Percentiles rank a stretch among this genome's conserved stretches.
phyloP scores from a whole-genome alignment of 495 filamentous ascomycete species.

The Xylaria acuta region DNA sequence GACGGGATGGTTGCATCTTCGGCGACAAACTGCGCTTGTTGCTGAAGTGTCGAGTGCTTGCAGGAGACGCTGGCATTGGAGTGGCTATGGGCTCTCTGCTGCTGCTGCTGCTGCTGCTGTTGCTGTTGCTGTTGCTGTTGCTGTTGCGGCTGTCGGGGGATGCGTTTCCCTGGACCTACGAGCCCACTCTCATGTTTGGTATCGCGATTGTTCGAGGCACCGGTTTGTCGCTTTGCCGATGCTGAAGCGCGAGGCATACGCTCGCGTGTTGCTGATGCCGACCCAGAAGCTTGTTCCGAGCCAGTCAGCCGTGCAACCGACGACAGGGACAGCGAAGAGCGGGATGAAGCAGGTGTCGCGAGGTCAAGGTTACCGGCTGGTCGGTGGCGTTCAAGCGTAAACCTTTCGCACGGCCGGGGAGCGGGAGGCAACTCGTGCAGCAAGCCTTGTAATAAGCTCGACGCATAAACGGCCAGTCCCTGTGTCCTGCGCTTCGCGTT shows the following conservation, averaged over 20 bases:
- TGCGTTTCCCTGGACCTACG: slow-evolving; percentile 82
- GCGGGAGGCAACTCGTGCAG: slow-evolving; percentile 20
- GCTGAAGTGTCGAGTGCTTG: slow-evolving; percentile 38
- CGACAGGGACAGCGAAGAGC: slow-evolving; percentile 20
- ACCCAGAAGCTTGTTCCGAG: slow-evolving; percentile 60
- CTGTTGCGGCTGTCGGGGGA: slow-evolving; percentile 64
- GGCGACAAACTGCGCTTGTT: slow-evolving; percentile 37
- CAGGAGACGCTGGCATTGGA: slow-evolving; percentile 54
- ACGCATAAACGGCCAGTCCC: slow-evolving; percentile 5
- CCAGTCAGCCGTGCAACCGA: slow-evolving; percentile 49
- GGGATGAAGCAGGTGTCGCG: not conserved
- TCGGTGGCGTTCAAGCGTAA: slow-evolving; percentile 7
- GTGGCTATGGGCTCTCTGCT: slow-evolving; percentile 64
- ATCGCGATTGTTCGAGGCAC: slow-evolving; percentile 71
- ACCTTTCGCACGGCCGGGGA: not conserved
- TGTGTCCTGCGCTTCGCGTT: slow-evolving; percentile 13
- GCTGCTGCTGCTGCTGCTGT: slow-evolving; percentile 65
- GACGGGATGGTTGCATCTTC: slow-evolving; percentile 55
- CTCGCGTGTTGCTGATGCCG: slow-evolving; percentile 48
- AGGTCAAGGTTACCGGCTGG: slow-evolving; percentile 5
- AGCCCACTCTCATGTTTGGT: slow-evolving; percentile 88
- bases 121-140: slow-evolving; percentile 69
- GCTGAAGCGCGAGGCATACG: slow-evolving; percentile 75
- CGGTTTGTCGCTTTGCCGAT: slow-evolving; percentile 70
- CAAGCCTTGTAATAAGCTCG: not conserved